These are phyloP conservation scores for Globisporangium paddicum DNA, from an alignment of 352 stramenopile species.

Conservation along the genomic window DNA sequence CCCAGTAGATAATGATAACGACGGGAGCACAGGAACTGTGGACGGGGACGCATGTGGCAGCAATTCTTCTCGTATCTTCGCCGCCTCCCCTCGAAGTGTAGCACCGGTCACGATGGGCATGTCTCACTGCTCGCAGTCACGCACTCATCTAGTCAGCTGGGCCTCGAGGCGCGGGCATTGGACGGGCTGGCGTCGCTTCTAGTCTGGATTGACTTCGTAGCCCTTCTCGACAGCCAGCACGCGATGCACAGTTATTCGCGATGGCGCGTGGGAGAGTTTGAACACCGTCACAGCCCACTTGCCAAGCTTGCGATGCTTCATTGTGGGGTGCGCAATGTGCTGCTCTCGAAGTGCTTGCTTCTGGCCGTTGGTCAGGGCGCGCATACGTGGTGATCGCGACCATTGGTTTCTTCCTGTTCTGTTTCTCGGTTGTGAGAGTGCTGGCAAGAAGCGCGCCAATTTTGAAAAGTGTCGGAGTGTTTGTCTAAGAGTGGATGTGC, in stretches of 20 bases:
- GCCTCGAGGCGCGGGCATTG: background rate
- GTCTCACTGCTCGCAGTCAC: background rate
- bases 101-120: background rate
- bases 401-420: background rate
- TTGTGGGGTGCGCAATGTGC: background rate
- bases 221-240: background rate
- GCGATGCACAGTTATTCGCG: background rate
- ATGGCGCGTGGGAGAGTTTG: background rate
- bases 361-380: background rate
- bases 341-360: conserved; percentile 1
- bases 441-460: too few species aligned
- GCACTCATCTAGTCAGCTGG: background rate
- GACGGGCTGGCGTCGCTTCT: background rate
- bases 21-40: background rate
- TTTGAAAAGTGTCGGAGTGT: too few species aligned
- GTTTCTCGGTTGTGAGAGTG: too few species aligned
- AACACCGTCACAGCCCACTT: background rate
- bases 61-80: background rate
- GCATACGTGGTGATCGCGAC: background rate
- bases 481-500: too few species aligned
- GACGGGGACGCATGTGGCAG: background rate
- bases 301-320: background rate
- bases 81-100: background rate
- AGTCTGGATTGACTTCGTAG: background rate
- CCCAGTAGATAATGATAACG: conserved; percentile 23